These are phyloP conservation scores for Fusarium brevicatenulatum DNA, from an alignment of 2,329 filamentous ascomycete genomes.

Conservation along the genomic window DNA sequence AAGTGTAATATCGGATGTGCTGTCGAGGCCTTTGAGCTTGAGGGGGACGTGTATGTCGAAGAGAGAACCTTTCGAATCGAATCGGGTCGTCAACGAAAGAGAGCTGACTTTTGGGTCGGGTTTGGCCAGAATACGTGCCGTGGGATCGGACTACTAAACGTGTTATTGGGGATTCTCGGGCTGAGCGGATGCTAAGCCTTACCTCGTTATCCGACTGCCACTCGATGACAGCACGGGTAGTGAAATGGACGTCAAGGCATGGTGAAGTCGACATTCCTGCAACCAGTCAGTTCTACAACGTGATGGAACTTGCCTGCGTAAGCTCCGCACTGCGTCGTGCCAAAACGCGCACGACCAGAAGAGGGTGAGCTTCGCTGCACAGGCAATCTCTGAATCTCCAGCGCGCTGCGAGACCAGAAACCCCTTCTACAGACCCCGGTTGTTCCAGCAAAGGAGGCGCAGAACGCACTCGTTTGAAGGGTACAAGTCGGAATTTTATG, in stretches of 20 bases:
- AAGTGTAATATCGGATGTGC: not conserved
- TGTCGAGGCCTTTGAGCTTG: constrained; percentile 22
- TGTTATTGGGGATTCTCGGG: not conserved
- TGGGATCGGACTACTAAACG: not conserved
- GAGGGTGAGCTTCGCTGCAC: constrained; percentile 32
- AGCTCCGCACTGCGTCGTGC: not conserved
- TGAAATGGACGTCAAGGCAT: constrained; percentile 11
- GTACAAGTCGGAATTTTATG: constrained; percentile 24
- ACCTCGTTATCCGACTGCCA: not conserved
- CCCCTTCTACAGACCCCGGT: constrained; percentile 27
- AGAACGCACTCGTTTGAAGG: constrained; percentile 15
- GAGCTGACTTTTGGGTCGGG: constrained; percentile 10
- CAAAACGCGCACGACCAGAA: not conserved
- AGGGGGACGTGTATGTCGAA: constrained; percentile 19
- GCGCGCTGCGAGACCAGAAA: constrained; percentile 25
- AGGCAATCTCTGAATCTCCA: constrained; percentile 24
- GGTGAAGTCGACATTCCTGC: constrained; percentile 17
- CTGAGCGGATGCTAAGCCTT: not conserved
- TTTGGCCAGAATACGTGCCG: not conserved
- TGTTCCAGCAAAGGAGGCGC: constrained; percentile 23
- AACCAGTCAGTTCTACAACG: not conserved
- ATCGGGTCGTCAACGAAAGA: not conserved
- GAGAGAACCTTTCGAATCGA: not conserved
- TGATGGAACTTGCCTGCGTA: not conserved
- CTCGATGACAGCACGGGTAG: constrained; percentile 8